Percentiles rank a stretch among this genome's conserved stretches.
Conservation (phyloP, 202 grass and related monocot genomes). For the Elaeis oleifera region DNA sequence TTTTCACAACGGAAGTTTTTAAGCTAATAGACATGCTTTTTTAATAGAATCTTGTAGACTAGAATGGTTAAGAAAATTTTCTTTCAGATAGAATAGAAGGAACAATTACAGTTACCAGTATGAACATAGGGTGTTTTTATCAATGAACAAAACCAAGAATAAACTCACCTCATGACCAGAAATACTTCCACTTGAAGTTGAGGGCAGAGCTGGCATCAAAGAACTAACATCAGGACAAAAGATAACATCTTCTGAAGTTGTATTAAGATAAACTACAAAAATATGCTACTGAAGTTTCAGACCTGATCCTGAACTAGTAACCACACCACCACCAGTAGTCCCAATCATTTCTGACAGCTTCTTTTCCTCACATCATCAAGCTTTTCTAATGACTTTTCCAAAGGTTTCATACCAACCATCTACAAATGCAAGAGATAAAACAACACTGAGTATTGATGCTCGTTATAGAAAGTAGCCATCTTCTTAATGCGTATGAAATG, state of each 20-base stretch:
- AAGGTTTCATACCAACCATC: conserved; percentile 98
- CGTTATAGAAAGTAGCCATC: too few species aligned
- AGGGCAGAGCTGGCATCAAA: conserved; percentile 4
- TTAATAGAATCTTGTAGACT: too few species aligned
- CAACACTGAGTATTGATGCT: too few species aligned
- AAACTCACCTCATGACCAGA: neutral
- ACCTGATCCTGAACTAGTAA: conserved; percentile 59
- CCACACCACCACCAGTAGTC: conserved; percentile 35
- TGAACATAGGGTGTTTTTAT: too few species aligned
- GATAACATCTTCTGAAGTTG: neutral
- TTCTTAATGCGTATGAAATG: too few species aligned
- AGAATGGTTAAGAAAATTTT: too few species aligned
- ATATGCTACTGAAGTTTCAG: neutral
- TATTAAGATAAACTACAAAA: too few species aligned
- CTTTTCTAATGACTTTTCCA: conserved; percentile 92
- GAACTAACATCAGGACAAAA: neutral
- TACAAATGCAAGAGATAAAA: conserved; percentile 26
- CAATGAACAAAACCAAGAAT: too few species aligned
- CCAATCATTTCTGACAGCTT: conserved; percentile 98
- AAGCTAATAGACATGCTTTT: too few species aligned
- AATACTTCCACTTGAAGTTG: neutral
- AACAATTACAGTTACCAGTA: too few species aligned
- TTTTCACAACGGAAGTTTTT: too few species aligned
- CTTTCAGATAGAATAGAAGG: too few species aligned
- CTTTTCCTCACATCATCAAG: conserved; percentile 97